Conservation (phyloP, 2,329 filamentous ascomycete genomes). For the Phialemoniopsis sp. region DNA sequence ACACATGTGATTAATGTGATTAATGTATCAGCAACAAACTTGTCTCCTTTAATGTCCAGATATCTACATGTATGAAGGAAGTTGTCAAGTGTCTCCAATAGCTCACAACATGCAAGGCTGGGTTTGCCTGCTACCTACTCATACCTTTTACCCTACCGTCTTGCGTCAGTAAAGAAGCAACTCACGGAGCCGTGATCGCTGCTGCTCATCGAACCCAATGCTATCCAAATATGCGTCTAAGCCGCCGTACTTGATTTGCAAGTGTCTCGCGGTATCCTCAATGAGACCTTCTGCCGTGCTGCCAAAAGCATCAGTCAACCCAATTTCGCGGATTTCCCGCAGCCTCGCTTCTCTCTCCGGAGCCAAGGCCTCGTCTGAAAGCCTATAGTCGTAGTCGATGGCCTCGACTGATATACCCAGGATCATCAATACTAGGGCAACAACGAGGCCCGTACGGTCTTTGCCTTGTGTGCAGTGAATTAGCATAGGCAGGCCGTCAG, state of each 20-base stretch:
- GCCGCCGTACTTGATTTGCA: slow-evolving; percentile 61
- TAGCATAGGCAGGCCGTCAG: slow-evolving; percentile 54
- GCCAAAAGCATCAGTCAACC: slow-evolving; percentile 70
- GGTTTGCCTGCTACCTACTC: too few relatives aligned
- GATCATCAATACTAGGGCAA: slow-evolving; percentile 64
- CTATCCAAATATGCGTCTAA: slow-evolving; percentile 59
- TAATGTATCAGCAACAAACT: too few relatives aligned
- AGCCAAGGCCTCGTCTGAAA: slow-evolving; percentile 56
- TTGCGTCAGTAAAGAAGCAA: slow-evolving; percentile 32
- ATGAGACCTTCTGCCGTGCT: slow-evolving; percentile 63
- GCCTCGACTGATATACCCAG: slow-evolving; percentile 52
- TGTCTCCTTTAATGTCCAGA: too few relatives aligned
- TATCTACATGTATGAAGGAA: too few relatives aligned
- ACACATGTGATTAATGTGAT: too few relatives aligned
- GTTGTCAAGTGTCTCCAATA: too few relatives aligned
- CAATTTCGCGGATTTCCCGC: slow-evolving; percentile 65
- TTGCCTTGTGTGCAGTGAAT: slow-evolving; percentile 90
- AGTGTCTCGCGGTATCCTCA: slow-evolving; percentile 48
- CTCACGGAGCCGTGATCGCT: slow-evolving; percentile 36
- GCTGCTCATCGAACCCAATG: slow-evolving; percentile 51
- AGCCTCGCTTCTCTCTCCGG: slow-evolving; percentile 60
- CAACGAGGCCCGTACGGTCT: slow-evolving; percentile 72
- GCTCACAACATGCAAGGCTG: too few relatives aligned
- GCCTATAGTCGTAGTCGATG: slow-evolving; percentile 68
- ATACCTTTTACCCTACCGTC: too few relatives aligned